phyloP scores from a whole-genome alignment of 176 grass and related monocot species.

The Pontederia crassipes region DNA sequence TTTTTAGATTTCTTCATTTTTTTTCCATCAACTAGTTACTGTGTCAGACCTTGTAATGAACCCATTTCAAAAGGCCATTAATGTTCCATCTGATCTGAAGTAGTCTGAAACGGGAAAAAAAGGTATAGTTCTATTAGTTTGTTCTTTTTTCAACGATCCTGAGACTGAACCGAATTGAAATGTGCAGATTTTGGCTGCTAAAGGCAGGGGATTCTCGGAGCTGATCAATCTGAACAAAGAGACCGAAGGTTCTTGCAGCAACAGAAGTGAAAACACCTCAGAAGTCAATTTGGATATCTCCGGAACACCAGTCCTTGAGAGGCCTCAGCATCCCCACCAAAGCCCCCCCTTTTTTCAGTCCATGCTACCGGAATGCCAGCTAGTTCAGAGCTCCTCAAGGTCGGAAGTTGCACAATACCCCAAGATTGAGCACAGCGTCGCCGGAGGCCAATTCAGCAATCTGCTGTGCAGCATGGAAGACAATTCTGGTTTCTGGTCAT shows the following conservation, averaged over 20 bases:
- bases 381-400: slow-evolving; percentile 2
- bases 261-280: slow-evolving; percentile 10
- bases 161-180: background rate
- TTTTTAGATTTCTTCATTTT: too few relatives aligned
- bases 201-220: slow-evolving; percentile 1
- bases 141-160: background rate
- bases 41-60: too few relatives aligned
- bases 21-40: too few relatives aligned
- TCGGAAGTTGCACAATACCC: background rate
- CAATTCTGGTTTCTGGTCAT: slow-evolving; percentile 5
- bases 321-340: background rate
- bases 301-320: background rate
- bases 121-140: background rate
- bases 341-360: background rate
- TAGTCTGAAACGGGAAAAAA: background rate
- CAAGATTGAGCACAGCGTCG: background rate
- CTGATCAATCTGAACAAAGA: slow-evolving; percentile 13
- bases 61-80: too few relatives aligned
- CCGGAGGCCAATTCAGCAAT: background rate
- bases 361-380: background rate
- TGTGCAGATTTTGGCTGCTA: background rate
- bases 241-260: slow-evolving; percentile 13
- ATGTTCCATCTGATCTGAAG: background rate
- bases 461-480: background rate
- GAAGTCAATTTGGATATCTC: slow-evolving; percentile 11